Percentiles rank a stretch among this genome's conserved stretches.
phyloP scores from a whole-genome alignment of 2,329 filamentous ascomycete species.

The Ciborinia camelliae region DNA sequence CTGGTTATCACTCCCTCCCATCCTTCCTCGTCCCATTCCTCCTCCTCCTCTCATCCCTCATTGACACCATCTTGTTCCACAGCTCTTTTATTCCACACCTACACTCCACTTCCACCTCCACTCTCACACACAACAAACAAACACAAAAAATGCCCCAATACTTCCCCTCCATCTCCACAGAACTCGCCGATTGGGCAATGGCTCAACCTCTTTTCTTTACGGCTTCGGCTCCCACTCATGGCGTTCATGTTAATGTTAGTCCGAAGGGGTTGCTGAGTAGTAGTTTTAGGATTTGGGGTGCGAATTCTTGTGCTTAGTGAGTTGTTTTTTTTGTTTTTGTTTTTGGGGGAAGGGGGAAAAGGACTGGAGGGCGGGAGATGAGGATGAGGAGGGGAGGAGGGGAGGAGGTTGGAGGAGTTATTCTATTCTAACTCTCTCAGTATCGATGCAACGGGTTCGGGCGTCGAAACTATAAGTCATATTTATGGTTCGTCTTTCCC shows the following conservation, averaged over 20 bases:
- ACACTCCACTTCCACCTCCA: background rate
- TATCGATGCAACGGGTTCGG: conserved; percentile 10
- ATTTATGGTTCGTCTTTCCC: conserved; percentile 6
- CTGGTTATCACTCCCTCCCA: too few relatives aligned
- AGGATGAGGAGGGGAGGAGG: too few relatives aligned
- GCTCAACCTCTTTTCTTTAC: conserved; percentile 73
- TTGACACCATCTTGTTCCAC: too few relatives aligned
- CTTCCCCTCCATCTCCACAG: conserved; percentile 51
- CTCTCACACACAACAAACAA: background rate
- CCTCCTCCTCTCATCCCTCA: too few relatives aligned
- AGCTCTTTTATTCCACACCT: too few relatives aligned
- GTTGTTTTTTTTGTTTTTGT: background rate
- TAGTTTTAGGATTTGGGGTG: too few relatives aligned
- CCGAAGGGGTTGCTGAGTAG: conserved; percentile 62
- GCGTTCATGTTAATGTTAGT: conserved; percentile 69
- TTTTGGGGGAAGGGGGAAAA: too few relatives aligned
- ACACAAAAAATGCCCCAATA: conserved; percentile 14
- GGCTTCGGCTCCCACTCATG: conserved; percentile 65
- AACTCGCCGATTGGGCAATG: conserved; percentile 61
- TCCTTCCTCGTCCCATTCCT: too few relatives aligned
- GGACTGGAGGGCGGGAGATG: too few relatives aligned
- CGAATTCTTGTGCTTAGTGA: too few relatives aligned
- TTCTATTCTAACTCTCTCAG: background rate
- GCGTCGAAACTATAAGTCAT: conserved; percentile 18
- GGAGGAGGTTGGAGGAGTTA: background rate